Evolutionary conservation across 2,329 filamentous ascomycete species (phyloP).

Genomic region (Lachnellula hyalina): DNA sequence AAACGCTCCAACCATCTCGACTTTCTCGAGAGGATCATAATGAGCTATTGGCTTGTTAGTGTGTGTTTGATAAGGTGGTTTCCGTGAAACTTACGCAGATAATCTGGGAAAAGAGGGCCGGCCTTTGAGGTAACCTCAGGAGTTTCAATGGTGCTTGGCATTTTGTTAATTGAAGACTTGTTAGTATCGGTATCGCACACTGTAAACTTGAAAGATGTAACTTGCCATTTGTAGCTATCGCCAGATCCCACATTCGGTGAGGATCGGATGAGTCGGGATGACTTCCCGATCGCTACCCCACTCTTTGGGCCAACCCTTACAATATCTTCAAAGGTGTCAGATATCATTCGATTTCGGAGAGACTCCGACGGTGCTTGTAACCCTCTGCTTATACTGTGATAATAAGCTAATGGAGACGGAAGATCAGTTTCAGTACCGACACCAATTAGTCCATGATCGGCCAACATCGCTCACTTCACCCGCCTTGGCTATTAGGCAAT

Average conservation of each 20-base stretch:
- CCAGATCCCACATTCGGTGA: neutral
- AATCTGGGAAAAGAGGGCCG: conserved; percentile 21
- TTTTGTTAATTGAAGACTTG: neutral
- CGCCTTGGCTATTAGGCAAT: too few relatives aligned
- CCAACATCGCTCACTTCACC: too few relatives aligned
- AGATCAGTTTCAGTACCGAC: too few relatives aligned
- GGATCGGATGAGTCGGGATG: neutral
- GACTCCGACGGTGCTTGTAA: neutral
- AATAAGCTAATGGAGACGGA: too few relatives aligned
- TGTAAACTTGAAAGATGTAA: neutral
- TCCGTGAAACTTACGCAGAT: conserved; percentile 16
- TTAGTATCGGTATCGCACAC: neutral
- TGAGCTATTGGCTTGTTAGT: conserved; percentile 11
- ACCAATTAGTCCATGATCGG: too few relatives aligned
- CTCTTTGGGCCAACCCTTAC: neutral
- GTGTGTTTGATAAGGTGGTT: neutral
- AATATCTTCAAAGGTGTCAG: neutral
- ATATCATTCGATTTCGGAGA: neutral
- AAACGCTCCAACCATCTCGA: conserved; percentile 41
- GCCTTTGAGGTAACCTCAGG: neutral
- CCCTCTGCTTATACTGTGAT: too few relatives aligned
- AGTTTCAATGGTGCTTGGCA: conserved; percentile 1
- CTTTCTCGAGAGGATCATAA: conserved; percentile 26
- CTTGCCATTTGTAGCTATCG: neutral
- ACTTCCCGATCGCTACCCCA: neutral